Evolutionary conservation across 345 rosid species (phyloP).

Genomic region (Salix udensis): DNA sequence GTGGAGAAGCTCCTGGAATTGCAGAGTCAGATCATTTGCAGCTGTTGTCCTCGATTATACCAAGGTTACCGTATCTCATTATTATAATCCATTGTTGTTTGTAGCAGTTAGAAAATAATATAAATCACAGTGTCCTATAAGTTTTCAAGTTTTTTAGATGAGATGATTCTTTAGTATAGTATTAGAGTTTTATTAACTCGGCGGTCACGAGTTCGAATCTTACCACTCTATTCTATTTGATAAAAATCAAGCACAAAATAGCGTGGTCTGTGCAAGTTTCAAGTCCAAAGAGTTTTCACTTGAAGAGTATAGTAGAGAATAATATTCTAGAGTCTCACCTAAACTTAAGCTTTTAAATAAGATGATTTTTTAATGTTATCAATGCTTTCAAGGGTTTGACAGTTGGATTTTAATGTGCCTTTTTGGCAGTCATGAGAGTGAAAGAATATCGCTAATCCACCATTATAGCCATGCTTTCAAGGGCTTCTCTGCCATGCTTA

Average conservation of each 20-base stretch:
- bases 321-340: too few relatives aligned
- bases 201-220: too few relatives aligned
- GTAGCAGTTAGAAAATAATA: too few relatives aligned
- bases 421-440: slow-evolving; percentile 40
- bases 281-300: too few relatives aligned
- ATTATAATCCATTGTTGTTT: neutral
- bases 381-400: neutral
- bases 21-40: slow-evolving; percentile 42
- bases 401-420: neutral
- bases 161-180: accelerated
- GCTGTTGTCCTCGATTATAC: slow-evolving; percentile 44
- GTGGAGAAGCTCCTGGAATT: slow-evolving; percentile 10
- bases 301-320: too few relatives aligned
- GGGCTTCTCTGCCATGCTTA: slow-evolving; percentile 83
- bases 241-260: too few relatives aligned
- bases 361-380: too few relatives aligned
- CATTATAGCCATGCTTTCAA: slow-evolving; percentile 59
- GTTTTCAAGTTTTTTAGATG: accelerated
- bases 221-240: too few relatives aligned
- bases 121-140: too few relatives aligned
- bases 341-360: too few relatives aligned
- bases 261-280: too few relatives aligned
- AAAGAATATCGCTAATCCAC: slow-evolving; percentile 40
- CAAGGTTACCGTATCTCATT: slow-evolving; percentile 27
- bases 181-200: too few relatives aligned